Conservation (phyloP, 106 monocot species). For the Acanthochlamys bracteata region DNA sequence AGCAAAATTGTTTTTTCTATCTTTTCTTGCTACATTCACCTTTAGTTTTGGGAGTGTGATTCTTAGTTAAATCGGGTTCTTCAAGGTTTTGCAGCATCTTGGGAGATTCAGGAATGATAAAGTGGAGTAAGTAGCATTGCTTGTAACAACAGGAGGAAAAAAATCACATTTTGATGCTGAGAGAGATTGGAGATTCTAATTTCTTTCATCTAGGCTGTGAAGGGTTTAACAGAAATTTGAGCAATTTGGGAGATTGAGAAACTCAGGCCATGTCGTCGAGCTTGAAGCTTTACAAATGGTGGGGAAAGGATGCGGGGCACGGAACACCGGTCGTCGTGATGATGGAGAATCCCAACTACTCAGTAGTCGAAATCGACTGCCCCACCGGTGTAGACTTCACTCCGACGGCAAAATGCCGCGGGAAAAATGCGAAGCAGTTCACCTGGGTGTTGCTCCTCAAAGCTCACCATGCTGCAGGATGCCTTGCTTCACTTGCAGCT, state of each 20-base stretch:
- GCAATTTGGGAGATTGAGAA: neutral
- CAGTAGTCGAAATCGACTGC: slow-evolving; percentile 32
- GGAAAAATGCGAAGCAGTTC: slow-evolving; percentile 46
- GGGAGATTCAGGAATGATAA: too few relatives aligned
- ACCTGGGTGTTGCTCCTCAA: slow-evolving; percentile 42
- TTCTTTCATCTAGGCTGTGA: slow-evolving; percentile 9
- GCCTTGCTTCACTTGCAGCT: slow-evolving; percentile 20
- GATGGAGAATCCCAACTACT: slow-evolving; percentile 64
- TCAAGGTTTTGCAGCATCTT: too few relatives aligned
- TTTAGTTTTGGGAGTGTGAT: too few relatives aligned
- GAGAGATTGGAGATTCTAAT: neutral
- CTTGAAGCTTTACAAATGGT: slow-evolving; percentile 35
- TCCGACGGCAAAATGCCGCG: slow-evolving; percentile 13
- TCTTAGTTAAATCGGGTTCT: too few relatives aligned
- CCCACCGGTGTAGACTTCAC: slow-evolving; percentile 6
- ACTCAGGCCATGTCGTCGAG: slow-evolving; percentile 27
- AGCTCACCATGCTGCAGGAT: slow-evolving; percentile 36
- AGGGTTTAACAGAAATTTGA: neutral
- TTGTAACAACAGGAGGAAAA: neutral
- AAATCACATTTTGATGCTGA: slow-evolving; percentile 18
- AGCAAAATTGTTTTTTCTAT: too few relatives aligned
- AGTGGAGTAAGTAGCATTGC: too few relatives aligned
- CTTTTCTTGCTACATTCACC: too few relatives aligned
- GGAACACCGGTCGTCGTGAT: slow-evolving; percentile 55
- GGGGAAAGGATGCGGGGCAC: slow-evolving; percentile 19